These are phyloP conservation scores for Thalassiosira profunda DNA, from an alignment of 108 stramenopile genomes.

Conservation along the genomic window DNA sequence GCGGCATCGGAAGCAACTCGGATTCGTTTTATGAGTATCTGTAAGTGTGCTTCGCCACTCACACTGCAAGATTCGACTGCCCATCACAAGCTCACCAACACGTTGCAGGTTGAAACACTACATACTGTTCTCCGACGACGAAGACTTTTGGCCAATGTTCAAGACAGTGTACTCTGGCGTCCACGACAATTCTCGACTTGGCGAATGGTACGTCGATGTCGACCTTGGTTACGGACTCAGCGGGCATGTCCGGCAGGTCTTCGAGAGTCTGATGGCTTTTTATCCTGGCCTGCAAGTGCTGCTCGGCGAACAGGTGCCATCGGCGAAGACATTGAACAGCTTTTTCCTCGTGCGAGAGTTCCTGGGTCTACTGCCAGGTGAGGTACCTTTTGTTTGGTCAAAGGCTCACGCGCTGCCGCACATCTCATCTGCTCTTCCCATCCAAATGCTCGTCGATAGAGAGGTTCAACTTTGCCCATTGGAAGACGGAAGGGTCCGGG, in stretches of 20 bases:
- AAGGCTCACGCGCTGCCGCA: too few relatives aligned
- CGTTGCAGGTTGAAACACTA: slow-evolving; percentile 64
- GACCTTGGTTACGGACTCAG: slow-evolving; percentile 72
- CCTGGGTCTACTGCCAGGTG: slow-evolving; percentile 85
- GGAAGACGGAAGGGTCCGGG: slow-evolving; percentile 63
- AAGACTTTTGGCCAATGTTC: slow-evolving; percentile 89
- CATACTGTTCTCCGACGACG: slow-evolving; percentile 84
- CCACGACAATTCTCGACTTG: slow-evolving; percentile 65
- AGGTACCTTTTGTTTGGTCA: too few relatives aligned
- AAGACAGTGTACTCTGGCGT: slow-evolving; percentile 71
- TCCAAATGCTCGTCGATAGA: too few relatives aligned
- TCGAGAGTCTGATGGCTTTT: slow-evolving; percentile 96
- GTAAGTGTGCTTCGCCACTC: too few relatives aligned
- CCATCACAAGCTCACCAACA: too few relatives aligned
- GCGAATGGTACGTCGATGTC: slow-evolving; percentile 95
- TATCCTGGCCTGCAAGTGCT: slow-evolving; percentile 95
- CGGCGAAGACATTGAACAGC: slow-evolving; percentile 80
- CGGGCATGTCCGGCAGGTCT: slow-evolving; percentile 48
- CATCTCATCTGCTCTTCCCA: too few relatives aligned
- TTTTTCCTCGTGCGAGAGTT: slow-evolving; percentile 82
- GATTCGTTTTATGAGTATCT: slow-evolving; percentile 98
- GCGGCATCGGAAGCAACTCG: slow-evolving; percentile 93
- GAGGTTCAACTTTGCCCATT: slow-evolving; percentile 78
- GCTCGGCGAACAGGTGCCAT: slow-evolving; percentile 80
- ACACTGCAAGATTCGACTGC: too few relatives aligned